A percentile compares a stretch with the other conserved stretches of the same genome.
phyloP scores from a whole-genome alignment of 495 filamentous ascomycete species.

The Trichoderma virens region DNA sequence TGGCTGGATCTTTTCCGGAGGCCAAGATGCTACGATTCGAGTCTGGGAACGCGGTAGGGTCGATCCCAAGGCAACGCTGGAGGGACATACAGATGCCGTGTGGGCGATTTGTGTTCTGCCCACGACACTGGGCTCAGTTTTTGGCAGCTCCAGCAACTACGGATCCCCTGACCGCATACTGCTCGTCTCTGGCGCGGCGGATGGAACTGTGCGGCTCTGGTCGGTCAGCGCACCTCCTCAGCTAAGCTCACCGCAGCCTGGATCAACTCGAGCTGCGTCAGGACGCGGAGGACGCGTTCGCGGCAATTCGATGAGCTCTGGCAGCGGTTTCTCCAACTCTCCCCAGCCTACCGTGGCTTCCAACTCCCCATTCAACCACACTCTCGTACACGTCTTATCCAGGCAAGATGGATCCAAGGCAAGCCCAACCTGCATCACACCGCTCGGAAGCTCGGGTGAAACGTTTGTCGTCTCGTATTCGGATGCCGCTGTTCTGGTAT shows the following conservation, averaged over 20 bases:
- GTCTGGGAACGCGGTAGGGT: conserved; percentile 93
- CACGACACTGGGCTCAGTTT: conserved; percentile 67
- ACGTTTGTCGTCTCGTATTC: conserved; percentile 89
- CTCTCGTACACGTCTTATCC: conserved; percentile 75
- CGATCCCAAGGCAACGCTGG: conserved; percentile 89
- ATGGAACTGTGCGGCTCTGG: conserved; percentile 91
- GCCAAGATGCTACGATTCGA: conserved; percentile 84
- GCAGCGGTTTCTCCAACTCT: conserved; percentile 79
- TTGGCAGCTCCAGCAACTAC: conserved; percentile 59
- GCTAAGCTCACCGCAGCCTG: conserved; percentile 62
- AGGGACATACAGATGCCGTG: conserved; percentile 90
- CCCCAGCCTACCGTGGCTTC: conserved; percentile 80
- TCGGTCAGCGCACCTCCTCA: conserved; percentile 88
- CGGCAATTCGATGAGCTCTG: conserved; percentile 84
- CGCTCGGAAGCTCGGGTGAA: conserved; percentile 76
- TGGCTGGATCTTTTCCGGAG: conserved; percentile 97
- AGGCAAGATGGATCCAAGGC: conserved; percentile 54
- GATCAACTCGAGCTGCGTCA: conserved; percentile 39
- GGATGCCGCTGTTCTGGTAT: conserved; percentile 84
- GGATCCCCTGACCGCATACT: conserved; percentile 78
- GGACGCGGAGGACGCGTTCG: conserved; percentile 74
- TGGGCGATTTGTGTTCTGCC: conserved; percentile 94
- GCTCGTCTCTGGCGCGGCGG: conserved; percentile 84
- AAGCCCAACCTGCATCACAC: conserved; percentile 85
- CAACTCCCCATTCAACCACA: conserved; percentile 48